A percentile compares a stretch with the other conserved stretches of the same genome.
These are phyloP conservation scores for Dryas integrifolia DNA, from an alignment of 331 rosid genomes.

Conservation along the genomic window DNA sequence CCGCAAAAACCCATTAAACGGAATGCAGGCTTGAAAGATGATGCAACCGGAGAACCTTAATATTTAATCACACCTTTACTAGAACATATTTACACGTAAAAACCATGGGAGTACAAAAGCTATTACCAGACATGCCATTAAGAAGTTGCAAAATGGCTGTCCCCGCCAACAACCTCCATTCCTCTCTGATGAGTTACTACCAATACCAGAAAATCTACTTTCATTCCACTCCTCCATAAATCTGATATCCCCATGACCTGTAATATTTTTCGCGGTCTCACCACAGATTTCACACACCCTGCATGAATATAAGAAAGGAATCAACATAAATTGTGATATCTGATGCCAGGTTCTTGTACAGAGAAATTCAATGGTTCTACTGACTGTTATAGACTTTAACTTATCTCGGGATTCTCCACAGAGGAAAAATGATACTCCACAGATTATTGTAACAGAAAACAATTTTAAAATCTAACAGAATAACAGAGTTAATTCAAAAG, in stretches of 20 bases:
- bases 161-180: slow-evolving; percentile 69
- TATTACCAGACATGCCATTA: slow-evolving; percentile 92
- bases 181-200: slow-evolving; percentile 34
- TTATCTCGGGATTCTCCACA: not conserved
- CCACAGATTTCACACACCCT: slow-evolving; percentile 90
- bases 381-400: not conserved
- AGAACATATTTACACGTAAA: slow-evolving; percentile 85
- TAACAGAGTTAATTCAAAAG: not conserved
- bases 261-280: slow-evolving; percentile 62
- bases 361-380: not conserved
- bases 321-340: slow-evolving; percentile 1
- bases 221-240: slow-evolving; percentile 89
- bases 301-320: slow-evolving; percentile 24
- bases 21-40: slow-evolving; percentile 28
- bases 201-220: slow-evolving; percentile 40
- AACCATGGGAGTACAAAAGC: slow-evolving; percentile 98
- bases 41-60: slow-evolving; percentile 12
- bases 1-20: slow-evolving; percentile 6
- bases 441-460: not conserved
- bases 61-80: slow-evolving; percentile 30
- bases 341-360: slow-evolving; percentile 10
- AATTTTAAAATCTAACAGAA: not conserved
- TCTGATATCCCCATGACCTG: slow-evolving; percentile 45
- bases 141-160: slow-evolving; percentile 95
- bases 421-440: not conserved